Conservation (phyloP, 2,329 filamentous ascomycete species). For the Fusarium pilosicola region DNA sequence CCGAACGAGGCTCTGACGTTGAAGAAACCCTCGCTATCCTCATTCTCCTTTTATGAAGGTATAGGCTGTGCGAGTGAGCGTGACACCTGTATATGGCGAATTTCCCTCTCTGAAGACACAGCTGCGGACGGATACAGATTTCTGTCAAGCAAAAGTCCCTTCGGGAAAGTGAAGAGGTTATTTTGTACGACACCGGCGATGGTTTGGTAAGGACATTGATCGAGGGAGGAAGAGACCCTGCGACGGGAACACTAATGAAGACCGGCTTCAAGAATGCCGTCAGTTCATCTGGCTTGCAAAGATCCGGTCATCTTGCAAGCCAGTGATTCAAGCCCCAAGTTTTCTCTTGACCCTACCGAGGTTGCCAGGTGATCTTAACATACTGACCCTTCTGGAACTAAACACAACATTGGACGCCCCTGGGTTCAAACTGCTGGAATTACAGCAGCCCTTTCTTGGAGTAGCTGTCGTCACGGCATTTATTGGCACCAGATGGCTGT, state of each 20-base stretch:
- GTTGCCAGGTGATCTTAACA: too few species aligned
- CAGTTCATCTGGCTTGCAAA: too few species aligned
- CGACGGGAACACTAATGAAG: background rate
- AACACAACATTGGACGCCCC: too few species aligned
- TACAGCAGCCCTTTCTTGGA: too few species aligned
- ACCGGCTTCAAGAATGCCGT: too few species aligned
- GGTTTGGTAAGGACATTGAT: background rate
- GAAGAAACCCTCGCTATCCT: background rate
- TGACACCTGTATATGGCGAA: rapidly evolving
- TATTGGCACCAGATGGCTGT: too few species aligned
- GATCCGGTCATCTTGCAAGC: too few species aligned
- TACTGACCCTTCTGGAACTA: too few species aligned
- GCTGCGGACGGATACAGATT: background rate
- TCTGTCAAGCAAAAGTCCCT: background rate
- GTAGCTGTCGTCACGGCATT: too few species aligned
- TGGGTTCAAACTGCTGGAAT: too few species aligned
- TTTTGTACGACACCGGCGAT: background rate
- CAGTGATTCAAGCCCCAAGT: too few species aligned
- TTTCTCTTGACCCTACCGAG: too few species aligned
- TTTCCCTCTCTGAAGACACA: rapidly evolving
- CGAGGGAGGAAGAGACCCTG: background rate
- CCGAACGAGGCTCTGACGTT: rapidly evolving
- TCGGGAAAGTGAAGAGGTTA: background rate
- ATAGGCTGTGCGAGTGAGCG: background rate
- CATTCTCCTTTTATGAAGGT: background rate